A percentile compares a stretch with the other conserved stretches of the same genome.
Evolutionary conservation across 345 rosid genomes (phyloP).

Genomic region (Raphanus sativus): DNA sequence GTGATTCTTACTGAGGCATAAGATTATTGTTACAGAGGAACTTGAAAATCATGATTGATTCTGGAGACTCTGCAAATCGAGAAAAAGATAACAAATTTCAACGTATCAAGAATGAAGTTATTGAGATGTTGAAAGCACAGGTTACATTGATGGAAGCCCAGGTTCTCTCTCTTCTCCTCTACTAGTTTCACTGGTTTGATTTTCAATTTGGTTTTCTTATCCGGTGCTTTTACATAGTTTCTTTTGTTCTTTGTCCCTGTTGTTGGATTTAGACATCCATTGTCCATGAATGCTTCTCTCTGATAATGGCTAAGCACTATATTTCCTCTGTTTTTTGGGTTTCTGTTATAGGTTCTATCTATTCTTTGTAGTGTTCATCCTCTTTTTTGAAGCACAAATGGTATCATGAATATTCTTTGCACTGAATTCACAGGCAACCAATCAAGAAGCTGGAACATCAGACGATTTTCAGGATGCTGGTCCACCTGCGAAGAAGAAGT

Average conservation of each 20-base stretch:
- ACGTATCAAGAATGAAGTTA: conserved; percentile 76
- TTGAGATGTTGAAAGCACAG: conserved; percentile 66
- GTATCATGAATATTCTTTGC: too few relatives aligned
- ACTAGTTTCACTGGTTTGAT: not conserved
- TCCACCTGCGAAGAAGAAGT: conserved; percentile 48
- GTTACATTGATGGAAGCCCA: conserved; percentile 57
- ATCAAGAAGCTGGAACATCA: conserved; percentile 62
- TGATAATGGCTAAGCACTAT: not conserved
- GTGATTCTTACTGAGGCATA: not conserved
- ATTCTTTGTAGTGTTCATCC: too few relatives aligned
- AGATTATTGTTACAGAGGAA: conserved; percentile 62
- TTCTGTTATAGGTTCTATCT: not conserved
- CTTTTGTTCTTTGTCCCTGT: not conserved
- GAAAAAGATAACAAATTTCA: conserved; percentile 85
- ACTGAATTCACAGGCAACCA: conserved; percentile 44
- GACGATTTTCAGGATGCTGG: conserved; percentile 66
- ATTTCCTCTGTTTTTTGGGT: not conserved
- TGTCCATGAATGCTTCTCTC: conserved; percentile 16
- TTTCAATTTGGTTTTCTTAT: not conserved
- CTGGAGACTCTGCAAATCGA: conserved; percentile 63
- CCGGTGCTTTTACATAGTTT: not conserved
- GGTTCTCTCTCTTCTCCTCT: conserved; percentile 43
- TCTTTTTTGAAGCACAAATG: too few relatives aligned
- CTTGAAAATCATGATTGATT: conserved; percentile 74
- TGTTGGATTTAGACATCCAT: conserved; percentile 6